phyloP scores from a whole-genome alignment of 192 early-diverging fungal species.

The Backusella parvicylindrica region DNA sequence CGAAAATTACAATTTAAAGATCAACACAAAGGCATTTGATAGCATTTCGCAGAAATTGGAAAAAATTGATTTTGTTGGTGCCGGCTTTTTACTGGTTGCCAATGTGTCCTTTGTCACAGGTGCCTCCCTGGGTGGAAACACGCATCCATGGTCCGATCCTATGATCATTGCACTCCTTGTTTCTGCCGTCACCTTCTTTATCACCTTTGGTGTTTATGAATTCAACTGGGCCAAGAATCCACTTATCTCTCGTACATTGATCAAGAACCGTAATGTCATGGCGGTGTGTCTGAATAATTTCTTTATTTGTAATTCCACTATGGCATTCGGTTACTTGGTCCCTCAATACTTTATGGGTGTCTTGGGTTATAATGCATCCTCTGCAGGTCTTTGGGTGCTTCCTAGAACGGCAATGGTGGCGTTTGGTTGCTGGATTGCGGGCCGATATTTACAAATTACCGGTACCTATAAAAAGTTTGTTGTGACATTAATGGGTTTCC shows the following conservation, averaged over 20 bases:
- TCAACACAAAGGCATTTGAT: constrained; percentile 35
- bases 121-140: constrained; percentile 67
- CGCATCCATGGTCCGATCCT: constrained; percentile 65
- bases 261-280: constrained; percentile 59
- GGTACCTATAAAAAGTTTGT: constrained; percentile 28
- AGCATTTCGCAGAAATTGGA: constrained; percentile 53
- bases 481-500: constrained; percentile 45
- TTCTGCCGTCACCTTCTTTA: constrained; percentile 44
- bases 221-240: constrained; percentile 65
- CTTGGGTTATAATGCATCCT: constrained; percentile 20
- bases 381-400: constrained; percentile 31
- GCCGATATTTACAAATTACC: constrained; percentile 14
- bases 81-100: constrained; percentile 41
- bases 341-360: constrained; percentile 32
- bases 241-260: constrained; percentile 58
- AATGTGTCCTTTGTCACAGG: constrained; percentile 67
- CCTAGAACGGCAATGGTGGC: constrained; percentile 25
- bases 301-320: constrained; percentile 37
- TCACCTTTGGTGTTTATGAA: constrained; percentile 51
- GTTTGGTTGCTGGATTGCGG: constrained; percentile 20
- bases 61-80: constrained; percentile 68
- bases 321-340: constrained; percentile 12
- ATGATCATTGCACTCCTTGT: constrained; percentile 57
- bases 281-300: constrained; percentile 61
- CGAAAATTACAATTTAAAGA: constrained; percentile 27